Evolutionary conservation across 495 filamentous ascomycete species (phyloP), one percentile per base, ranked within the genome.

Genomic region (Neohortaea acidophila): DNA sequence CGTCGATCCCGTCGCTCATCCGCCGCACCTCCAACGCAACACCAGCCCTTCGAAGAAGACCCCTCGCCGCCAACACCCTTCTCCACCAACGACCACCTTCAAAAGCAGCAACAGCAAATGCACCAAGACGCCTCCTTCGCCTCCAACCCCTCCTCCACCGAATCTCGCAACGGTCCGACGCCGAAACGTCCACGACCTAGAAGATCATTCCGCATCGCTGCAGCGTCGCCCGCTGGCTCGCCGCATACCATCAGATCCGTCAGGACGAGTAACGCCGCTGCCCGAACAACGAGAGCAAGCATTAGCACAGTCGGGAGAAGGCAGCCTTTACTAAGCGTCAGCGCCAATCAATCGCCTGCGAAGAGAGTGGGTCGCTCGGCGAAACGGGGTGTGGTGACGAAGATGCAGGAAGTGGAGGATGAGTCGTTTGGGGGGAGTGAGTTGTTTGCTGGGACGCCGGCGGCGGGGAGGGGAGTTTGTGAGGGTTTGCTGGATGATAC

Each of bases 111-210:
- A 13, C 8, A 6, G 12, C 4, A 19, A 22, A 11, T 13, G 18
- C 13, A 42, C n/a, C 3, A 9, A 15, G 45, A 50, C 9, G 47
- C 41, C 3, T 56, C 48, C 1, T 53, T 54, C 36, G 45, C 23
- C 2, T 56, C 55, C 5, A 49, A 37, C n/a, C 44, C 41, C 9
- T 53, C 52, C 12, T 41, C 48, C 3, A 21, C 21, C 4, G 21
- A 50, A 12, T 50, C 54, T 9, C 41, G 24, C 18, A 51, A 38
- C 39, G 56, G 51, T 14, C 46, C 51, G 9, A 59, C 55, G 11
- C 51, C 51, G 1, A 61, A 61, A 33, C 53, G 57, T 4, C 13
- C 45, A 9, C 54, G 49, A 28, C 39, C 49, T n/a, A 28, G 49
- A 11, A 38, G 39, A 18, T 41, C 49, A 8, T 45, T 48, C 37